Evolutionary conservation across 1,284 basidiomycete genomes (phyloP), one percentile per base, ranked within the genome.

Genomic region (Pseudozyma hubeiensis): DNA sequence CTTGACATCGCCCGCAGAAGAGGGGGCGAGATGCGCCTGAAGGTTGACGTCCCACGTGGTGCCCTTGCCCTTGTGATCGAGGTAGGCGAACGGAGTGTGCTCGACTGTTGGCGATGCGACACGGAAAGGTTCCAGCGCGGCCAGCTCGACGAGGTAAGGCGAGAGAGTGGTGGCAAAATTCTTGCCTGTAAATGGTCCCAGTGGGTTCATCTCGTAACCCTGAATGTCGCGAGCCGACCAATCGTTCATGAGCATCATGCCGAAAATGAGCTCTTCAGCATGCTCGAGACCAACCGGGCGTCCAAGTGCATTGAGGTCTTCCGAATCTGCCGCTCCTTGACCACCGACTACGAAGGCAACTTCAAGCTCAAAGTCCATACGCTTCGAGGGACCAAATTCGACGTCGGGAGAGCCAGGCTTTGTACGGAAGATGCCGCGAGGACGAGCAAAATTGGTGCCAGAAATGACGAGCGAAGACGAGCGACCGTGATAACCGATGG

Each of bases 301-400:
- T 5, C 67, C 67, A 3, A 57, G 60, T 4, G 19, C 16, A 2
- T 63, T 76, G 5, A 64, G n/a, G 3, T 37, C 39, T 34, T 48
- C 46, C 7, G 46, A n/a, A 31, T 34, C 7, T 10, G 7, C 19
- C 1, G 43, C 8, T 16, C 29, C 35, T 16, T 60, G 46, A 33
- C 75, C 63, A 19, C 63, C 67, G 29, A 53, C 51, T 5, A 53
- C 17, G 41, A 64, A 58, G 9, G 64, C 74, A 9, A 77, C 58
- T 46, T 77, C 75, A 31, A 77, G 72, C 53, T 77, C 75, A 53
- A 63, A 77, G 61, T 77, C 75, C 43, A 77, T 67, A 10, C 60
- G 47, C 11, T 44, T 47, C 17, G 54, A 56, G 11, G 51, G 45
- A 10, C 64, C 61, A 19, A 72, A 58, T 7, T 44, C 40, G 33